Evolutionary conservation across 306 rosid species (phyloP).

Genomic region (Lotus japonicus): DNA sequence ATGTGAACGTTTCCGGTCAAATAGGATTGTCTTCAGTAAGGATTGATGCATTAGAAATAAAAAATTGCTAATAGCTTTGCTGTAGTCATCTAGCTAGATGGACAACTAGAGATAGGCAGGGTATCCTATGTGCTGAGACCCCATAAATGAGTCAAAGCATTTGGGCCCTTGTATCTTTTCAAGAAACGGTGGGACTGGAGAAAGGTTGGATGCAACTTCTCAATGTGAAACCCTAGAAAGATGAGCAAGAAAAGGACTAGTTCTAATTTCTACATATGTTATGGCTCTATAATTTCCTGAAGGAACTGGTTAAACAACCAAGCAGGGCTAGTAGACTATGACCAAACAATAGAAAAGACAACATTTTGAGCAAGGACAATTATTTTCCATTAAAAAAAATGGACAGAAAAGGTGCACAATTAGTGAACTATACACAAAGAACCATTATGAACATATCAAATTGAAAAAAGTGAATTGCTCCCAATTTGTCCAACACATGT

Average conservation of each 20-base stretch:
- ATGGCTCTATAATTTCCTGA: constrained; percentile 18
- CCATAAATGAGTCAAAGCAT: constrained; percentile 27
- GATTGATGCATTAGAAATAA: too few relatives aligned
- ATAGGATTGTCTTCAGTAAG: too few relatives aligned
- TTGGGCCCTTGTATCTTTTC: constrained; percentile 38
- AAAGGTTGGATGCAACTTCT: constrained; percentile 26
- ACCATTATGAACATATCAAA: constrained; percentile 14
- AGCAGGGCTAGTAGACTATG: not conserved
- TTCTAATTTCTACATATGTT: constrained; percentile 11
- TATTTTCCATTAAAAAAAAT: constrained; percentile 8
- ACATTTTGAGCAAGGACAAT: constrained; percentile 11
- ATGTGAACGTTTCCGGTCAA: too few relatives aligned
- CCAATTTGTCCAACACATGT: constrained; percentile 15
- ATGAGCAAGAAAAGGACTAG: constrained; percentile 15
- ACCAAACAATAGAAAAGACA: constrained; percentile 11
- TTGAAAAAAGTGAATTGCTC: constrained; percentile 3
- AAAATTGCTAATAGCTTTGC: not conserved
- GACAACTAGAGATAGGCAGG: constrained; percentile 26
- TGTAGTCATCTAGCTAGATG: not conserved
- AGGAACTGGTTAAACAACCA: not conserved
- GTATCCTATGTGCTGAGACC: constrained; percentile 27
- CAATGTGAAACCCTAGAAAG: constrained; percentile 28
- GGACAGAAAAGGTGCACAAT: not conserved
- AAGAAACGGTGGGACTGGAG: constrained; percentile 33
- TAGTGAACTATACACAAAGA: constrained; percentile 10